These are phyloP conservation scores for Centella asiatica DNA, from an alignment of 129 eudicot species.

Conservation along the genomic window DNA sequence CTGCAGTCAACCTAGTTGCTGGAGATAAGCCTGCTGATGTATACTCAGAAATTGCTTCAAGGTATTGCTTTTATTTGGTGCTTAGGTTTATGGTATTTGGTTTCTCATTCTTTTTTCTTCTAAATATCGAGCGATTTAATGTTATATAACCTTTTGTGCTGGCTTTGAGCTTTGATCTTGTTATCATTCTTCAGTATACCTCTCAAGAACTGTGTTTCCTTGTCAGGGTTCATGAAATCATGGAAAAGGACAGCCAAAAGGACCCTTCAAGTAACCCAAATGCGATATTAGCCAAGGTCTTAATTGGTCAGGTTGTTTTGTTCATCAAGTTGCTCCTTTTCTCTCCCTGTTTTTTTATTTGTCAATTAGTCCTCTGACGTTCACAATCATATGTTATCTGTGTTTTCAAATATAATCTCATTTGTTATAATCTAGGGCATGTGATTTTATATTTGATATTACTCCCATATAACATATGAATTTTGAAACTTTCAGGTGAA, in stretches of 20 bases:
- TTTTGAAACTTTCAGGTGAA: slow-evolving; percentile 53
- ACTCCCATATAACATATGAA: slow-evolving; percentile 6
- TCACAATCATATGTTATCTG: neutral
- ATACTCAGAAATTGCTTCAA: slow-evolving; percentile 72
- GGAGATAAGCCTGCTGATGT: slow-evolving; percentile 81
- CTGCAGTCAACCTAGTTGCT: slow-evolving; percentile 84
- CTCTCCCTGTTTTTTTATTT: neutral
- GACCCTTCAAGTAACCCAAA: slow-evolving; percentile 62
- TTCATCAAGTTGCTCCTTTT: neutral
- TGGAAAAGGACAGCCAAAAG: slow-evolving; percentile 68
- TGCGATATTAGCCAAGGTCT: slow-evolving; percentile 65
- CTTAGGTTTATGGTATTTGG: neutral
- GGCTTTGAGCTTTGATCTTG: neutral
- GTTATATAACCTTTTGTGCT: neutral
- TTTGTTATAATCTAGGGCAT: neutral
- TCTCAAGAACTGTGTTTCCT: neutral
- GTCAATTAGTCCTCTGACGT: neutral
- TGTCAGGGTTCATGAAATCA: slow-evolving; percentile 72
- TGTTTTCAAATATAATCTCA: neutral
- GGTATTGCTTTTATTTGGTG: slow-evolving; percentile 21
- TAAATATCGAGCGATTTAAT: neutral
- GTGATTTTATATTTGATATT: neutral
- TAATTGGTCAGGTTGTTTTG: slow-evolving; percentile 70
- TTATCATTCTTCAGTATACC: neutral
- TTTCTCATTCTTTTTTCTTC: neutral